Evolutionary conservation across 768 basidiomycete species (phyloP), one percentile per base, ranked within the genome.

Genomic region (Termitomyces sp.): DNA sequence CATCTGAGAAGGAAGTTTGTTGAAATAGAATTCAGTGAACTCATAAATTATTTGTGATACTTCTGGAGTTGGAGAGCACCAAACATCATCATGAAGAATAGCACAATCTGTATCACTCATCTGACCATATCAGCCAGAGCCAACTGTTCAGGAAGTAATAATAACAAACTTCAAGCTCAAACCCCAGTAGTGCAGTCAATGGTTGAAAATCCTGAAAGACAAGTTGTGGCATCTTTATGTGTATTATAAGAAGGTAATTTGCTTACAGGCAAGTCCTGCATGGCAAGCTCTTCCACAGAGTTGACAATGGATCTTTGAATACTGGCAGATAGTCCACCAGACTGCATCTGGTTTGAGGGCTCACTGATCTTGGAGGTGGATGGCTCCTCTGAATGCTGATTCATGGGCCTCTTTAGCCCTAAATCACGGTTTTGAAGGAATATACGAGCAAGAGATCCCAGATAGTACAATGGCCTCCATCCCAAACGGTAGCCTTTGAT

Each of bases 401-500:
- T 9, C 30, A 7, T 30, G 3, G 7, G 30, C 5, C 24, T 46
- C 26, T 26, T 5, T 0, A 16, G 13, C 10, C 20, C 20, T 24
- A 13, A 14, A 27, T 14, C 18, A 13, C 43, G 46, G 2, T 16
- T 32, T 18, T 16, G 13, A 32, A 47, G 12, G 13, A 18, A 27
- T 8, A 30, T 13, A 18, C 26, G 27, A 32, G 46, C 26, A 20
- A 40, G 39, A 9, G 46, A 47, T n/a, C n/a, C n/a, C 16, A 18
- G 9, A 22, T 7, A 4, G n/a, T 47, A 47, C 10, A 27, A 32
- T 3, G 16, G 24, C 5, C 27, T 7, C 49, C 13, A 33, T 20
- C 58, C 58, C 24, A 60, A 37, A 26, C 33, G 53, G 18, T 34
- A 50, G 5, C 44, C 54, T 39, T 42, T 60, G 26, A 60, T 22